These are phyloP conservation scores for Ophiostoma novo-ulmi DNA, from an alignment of 2,329 filamentous ascomycete species.

Conservation along the genomic window DNA sequence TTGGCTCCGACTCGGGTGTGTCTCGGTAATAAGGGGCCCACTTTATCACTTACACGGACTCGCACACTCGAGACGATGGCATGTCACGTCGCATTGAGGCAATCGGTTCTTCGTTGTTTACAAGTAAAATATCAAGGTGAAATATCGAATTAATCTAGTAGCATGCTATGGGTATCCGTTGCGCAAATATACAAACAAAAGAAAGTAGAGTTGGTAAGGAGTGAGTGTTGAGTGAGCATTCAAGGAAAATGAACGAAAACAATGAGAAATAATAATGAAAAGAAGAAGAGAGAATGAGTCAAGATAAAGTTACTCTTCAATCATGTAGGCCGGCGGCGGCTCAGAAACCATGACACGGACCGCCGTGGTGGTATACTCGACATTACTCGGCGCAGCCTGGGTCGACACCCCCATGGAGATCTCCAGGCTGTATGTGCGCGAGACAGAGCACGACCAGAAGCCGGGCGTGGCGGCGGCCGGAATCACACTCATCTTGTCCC, in stretches of 20 bases:
- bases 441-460: conserved; percentile 8
- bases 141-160: neutral
- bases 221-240: too few species aligned
- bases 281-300: neutral
- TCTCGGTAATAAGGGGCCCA: neutral
- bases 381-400: neutral
- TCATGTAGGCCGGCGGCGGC: conserved; percentile 13
- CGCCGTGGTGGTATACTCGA: conserved; percentile 5
- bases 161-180: neutral
- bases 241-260: neutral
- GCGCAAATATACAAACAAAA: neutral
- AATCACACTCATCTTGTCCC: neutral
- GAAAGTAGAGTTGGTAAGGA: neutral
- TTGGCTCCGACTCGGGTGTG: neutral
- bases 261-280: neutral
- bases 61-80: neutral
- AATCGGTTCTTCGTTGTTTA: neutral
- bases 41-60: conserved; percentile 17
- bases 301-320: neutral
- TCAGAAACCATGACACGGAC: conserved; percentile 6
- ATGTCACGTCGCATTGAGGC: neutral
- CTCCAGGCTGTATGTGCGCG: conserved; percentile 1
- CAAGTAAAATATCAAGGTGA: neutral
- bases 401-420: conserved; percentile 10
- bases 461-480: neutral